These are phyloP conservation scores for Leucoagaricus sp. DNA, from an alignment of 1,284 basidiomycete genomes.

Conservation along the genomic window DNA sequence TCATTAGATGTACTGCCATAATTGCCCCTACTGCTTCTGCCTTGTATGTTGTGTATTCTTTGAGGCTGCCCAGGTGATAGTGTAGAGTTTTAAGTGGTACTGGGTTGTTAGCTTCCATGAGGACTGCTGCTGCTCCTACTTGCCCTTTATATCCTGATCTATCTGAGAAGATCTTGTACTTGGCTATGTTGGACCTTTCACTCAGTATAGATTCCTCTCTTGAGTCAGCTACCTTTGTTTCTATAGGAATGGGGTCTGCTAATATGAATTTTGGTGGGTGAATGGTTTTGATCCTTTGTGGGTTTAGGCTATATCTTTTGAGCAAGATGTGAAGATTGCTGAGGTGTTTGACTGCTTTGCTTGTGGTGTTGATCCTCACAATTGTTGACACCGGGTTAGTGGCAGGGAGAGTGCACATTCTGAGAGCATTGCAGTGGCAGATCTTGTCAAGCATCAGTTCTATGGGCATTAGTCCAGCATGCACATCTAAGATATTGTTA, in stretches of 20 bases:
- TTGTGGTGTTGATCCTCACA: neutral
- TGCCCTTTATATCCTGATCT: slow-evolving; percentile 22
- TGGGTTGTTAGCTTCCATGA: slow-evolving; percentile 7
- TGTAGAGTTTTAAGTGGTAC: neutral
- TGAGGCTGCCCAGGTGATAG: slow-evolving; percentile 20
- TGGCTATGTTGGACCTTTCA: slow-evolving; percentile 8
- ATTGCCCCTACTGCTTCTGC: slow-evolving; percentile 25
- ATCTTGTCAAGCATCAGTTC: slow-evolving; percentile 13
- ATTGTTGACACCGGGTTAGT: too few species aligned
- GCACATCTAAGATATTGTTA: slow-evolving; percentile 17
- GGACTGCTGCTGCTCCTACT: slow-evolving; percentile 27
- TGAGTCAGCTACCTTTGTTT: neutral
- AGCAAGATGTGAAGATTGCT: neutral
- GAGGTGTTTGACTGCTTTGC: slow-evolving; percentile 13
- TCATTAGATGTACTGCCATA: slow-evolving; percentile 16
- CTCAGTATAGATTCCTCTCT: slow-evolving; percentile 17
- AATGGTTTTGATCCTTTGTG: slow-evolving; percentile 14
- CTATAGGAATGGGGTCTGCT: slow-evolving; percentile 2
- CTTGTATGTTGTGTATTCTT: slow-evolving; percentile 25
- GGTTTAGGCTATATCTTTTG: neutral
- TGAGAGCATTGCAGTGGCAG: slow-evolving; percentile 9
- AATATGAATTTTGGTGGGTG: neutral
- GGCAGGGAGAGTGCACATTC: too few species aligned
- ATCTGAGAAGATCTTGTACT: slow-evolving; percentile 27
- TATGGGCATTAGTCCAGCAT: slow-evolving; percentile 17